phyloP scores from a whole-genome alignment of 768 basidiomycete genomes.

The Lactarius hengduanensis region DNA sequence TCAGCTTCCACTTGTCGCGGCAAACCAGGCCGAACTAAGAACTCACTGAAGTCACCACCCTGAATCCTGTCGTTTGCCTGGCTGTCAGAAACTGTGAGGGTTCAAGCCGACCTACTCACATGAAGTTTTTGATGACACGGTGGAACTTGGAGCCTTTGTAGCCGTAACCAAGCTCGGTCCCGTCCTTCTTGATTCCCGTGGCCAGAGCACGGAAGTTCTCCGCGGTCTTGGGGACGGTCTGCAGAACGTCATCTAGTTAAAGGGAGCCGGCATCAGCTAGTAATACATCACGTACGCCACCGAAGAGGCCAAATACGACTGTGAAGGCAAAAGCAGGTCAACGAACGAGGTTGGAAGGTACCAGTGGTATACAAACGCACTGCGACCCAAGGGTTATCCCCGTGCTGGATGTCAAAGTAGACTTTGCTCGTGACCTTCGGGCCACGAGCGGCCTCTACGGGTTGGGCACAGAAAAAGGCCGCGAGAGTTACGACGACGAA shows the following conservation, averaged over 20 bases:
- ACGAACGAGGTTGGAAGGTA: not conserved
- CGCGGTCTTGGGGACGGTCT: constrained; percentile 95
- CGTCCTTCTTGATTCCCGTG: constrained; percentile 79
- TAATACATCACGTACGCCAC: constrained; percentile 53
- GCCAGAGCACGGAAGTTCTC: constrained; percentile 97
- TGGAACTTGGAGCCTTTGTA: constrained; percentile 98
- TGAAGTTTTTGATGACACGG: constrained; percentile 92
- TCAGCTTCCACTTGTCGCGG: constrained; percentile 17
- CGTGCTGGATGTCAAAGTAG: constrained; percentile 94
- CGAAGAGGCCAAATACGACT: constrained; percentile 90
- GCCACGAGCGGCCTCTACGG: constrained; percentile 78
- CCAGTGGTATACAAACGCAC: constrained; percentile 42
- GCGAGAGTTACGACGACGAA: constrained; percentile 62
- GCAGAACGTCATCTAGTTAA: not conserved
- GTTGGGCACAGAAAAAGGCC: constrained; percentile 68
- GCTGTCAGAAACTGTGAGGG: constrained; percentile 28
- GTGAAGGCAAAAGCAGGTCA: constrained; percentile 23
- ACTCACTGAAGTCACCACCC: constrained; percentile 96
- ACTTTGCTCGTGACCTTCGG: constrained; percentile 92
- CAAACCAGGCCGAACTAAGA: constrained; percentile 21
- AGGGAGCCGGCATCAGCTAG: constrained; percentile 6
- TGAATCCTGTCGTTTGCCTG: constrained; percentile 64
- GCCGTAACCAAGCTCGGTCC: constrained; percentile 68
- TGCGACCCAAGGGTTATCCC: constrained; percentile 78
- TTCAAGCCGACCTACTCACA: constrained; percentile 45